Evolutionary conservation across 331 rosid genomes (phyloP), one percentile per base, ranked within the genome.

Genomic region (Pyracantha coccinea): DNA sequence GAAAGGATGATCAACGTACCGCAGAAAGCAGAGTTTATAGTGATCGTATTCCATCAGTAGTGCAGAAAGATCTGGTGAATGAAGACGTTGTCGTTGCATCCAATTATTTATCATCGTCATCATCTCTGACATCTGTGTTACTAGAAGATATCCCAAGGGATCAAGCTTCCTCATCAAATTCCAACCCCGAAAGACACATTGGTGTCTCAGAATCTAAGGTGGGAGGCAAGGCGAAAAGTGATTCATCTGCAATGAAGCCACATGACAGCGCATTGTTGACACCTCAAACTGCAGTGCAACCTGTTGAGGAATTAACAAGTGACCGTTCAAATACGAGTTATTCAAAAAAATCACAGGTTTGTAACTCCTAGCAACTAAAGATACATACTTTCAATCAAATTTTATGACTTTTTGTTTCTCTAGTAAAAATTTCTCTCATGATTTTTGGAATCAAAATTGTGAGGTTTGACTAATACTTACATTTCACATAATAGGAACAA

Each of bases 321-420:
- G 75, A 74, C 72, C 67, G 70, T 54, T 75, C 74, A 52, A 60
- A 50, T 52, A 62, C 61, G 44, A 52, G 45, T 52, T 79, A 35
- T 78, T 62, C 55, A 7, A 68, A 80, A 45, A 67, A 69, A 28
- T 80, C 52, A 2, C 80, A 82, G 89, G 91, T 91, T 79, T 38
- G 84, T 68, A 55, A 69, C 63, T 11, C 38, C 17, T 70, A 32
- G 35, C 31, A 52, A 4, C 58, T 15, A n/a, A 55, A 24, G 32
- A 2, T 24, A 11, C 45, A 70, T 27, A 47, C 13, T 19, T 52
- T 28, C 29, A 4, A n/a, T 28, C 23, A n/a, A 17, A 27, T 52
- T 52, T 27, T 4, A 5, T 52, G 24, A 21, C 25, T n/a, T 23
- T 64, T 54, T 41, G 19, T 19, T 52, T 27, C 20, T 24, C 19